Percentiles rank a stretch among this genome's conserved stretches.
Evolutionary conservation across 495 filamentous ascomycete species (phyloP).

Genomic region (Cladorrhinum samala): DNA sequence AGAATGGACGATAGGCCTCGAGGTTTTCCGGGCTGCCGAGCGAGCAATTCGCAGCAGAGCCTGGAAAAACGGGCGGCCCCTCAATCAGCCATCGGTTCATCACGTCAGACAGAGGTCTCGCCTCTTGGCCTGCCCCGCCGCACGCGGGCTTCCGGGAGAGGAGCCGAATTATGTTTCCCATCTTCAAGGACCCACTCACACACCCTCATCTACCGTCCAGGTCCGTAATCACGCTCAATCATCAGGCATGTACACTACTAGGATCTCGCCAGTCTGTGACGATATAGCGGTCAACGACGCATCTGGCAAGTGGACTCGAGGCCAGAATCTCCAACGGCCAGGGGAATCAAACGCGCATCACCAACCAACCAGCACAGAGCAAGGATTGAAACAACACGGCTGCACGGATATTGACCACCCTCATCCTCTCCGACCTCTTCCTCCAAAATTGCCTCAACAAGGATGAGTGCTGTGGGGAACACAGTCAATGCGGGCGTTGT

Average conservation of each 20-base stretch:
- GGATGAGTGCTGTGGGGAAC: too few relatives aligned
- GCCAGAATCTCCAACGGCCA: neutral
- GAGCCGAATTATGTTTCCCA: neutral
- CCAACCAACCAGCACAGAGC: neutral
- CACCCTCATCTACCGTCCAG: neutral
- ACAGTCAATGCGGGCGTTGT: neutral
- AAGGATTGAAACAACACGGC: too few relatives aligned
- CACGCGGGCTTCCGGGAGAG: constrained; percentile 2
- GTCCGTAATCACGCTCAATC: neutral
- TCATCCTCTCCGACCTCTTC: neutral
- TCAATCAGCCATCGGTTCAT: neutral
- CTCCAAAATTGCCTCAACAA: neutral
- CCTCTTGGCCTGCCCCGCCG: neutral
- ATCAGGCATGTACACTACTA: neutral
- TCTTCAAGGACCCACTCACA: neutral
- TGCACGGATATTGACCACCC: neutral
- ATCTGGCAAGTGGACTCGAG: neutral
- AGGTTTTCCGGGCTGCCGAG: too few relatives aligned
- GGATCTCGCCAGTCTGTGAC: neutral
- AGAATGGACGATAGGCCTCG: too few relatives aligned
- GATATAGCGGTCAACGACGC: constrained; percentile 1
- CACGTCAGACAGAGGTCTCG: neutral
- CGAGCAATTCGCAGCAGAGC: too few relatives aligned
- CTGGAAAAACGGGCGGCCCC: neutral
- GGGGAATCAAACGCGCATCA: constrained; percentile 4